Evolutionary conservation across 2,329 filamentous ascomycete genomes (phyloP).

Genomic region (Trichoderma koningiopsis): DNA sequence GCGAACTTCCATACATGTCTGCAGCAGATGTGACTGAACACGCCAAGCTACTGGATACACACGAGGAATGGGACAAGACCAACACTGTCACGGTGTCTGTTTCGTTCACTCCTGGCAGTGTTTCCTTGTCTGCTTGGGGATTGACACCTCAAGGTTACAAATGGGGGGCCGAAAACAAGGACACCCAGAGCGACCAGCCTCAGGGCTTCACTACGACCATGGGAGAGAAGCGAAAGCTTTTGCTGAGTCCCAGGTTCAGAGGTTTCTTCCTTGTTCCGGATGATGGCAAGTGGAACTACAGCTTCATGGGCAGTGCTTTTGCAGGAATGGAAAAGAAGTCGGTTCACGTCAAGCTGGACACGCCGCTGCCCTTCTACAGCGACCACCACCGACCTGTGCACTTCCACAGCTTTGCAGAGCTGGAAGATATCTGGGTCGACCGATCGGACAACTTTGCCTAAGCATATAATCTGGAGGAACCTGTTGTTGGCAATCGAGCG

Average conservation of each 20-base stretch:
- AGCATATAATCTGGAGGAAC: constrained; percentile 29
- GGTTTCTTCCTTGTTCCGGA: constrained; percentile 97
- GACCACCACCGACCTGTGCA: constrained; percentile 90
- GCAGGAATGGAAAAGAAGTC: constrained; percentile 86
- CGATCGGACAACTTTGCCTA: constrained; percentile 90
- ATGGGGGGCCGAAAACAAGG: constrained; percentile 96
- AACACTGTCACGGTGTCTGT: constrained; percentile 95
- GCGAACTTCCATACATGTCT: constrained; percentile 95
- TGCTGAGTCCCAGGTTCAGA: constrained; percentile 89
- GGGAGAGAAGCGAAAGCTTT: constrained; percentile 92
- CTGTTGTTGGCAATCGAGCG: background rate
- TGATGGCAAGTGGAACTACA: constrained; percentile 92
- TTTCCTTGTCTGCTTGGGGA: constrained; percentile 91
- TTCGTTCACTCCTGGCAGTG: constrained; percentile 93
- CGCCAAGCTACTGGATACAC: constrained; percentile 81
- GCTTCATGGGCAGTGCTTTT: constrained; percentile 93
- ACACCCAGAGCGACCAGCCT: constrained; percentile 87
- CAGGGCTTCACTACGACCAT: constrained; percentile 90
- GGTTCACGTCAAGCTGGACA: constrained; percentile 91
- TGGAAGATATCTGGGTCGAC: constrained; percentile 97
- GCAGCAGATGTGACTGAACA: constrained; percentile 94
- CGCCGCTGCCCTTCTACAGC: constrained; percentile 86
- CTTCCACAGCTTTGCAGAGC: constrained; percentile 95
- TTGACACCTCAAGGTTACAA: constrained; percentile 91
- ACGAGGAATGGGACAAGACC: constrained; percentile 67